A percentile compares a stretch with the other conserved stretches of the same genome.
These are phyloP conservation scores for Patellifolia procumbens DNA, from an alignment of 179 eudicot species.

Conservation along the genomic window DNA sequence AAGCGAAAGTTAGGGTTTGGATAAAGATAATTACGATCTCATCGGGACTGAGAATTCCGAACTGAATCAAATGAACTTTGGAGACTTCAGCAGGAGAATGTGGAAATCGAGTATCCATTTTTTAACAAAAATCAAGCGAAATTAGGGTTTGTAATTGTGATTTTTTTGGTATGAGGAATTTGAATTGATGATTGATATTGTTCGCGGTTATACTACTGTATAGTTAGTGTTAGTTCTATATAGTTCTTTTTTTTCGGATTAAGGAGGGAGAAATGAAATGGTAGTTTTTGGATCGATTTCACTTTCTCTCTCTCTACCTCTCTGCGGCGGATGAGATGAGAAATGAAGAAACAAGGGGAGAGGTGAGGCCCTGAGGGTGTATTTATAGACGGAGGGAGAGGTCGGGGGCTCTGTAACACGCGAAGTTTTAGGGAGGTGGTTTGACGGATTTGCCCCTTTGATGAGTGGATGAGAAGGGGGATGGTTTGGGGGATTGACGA, in stretches of 20 bases:
- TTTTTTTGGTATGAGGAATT: not conserved
- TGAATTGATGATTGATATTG: not conserved
- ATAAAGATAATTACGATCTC: slow-evolving; percentile 64
- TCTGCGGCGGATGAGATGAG: slow-evolving; percentile 29
- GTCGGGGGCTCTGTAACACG: not conserved
- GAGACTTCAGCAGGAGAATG: slow-evolving; percentile 92
- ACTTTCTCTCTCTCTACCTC: slow-evolving; percentile 18
- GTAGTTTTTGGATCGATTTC: not conserved
- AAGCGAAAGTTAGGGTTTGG: slow-evolving; percentile 12
- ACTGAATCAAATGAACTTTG: slow-evolving; percentile 81
- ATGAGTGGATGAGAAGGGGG: not conserved
- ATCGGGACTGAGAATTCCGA: slow-evolving; percentile 95
- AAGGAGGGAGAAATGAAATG: not conserved
- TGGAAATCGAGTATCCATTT: slow-evolving; percentile 84
- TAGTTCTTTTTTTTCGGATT: not conserved
- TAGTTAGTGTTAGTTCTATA: not conserved
- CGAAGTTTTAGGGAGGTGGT: not conserved
- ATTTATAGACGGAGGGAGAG: slow-evolving; percentile 27
- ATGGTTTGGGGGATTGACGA: not conserved
- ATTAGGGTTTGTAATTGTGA: not conserved
- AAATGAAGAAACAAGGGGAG: not conserved
- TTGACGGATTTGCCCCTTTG: slow-evolving; percentile 5
- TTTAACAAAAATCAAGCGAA: not conserved
- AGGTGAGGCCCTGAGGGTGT: not conserved
- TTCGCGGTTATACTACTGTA: slow-evolving; percentile 4